These are phyloP conservation scores for Acacia acuminata DNA, from an alignment of 306 rosid species.

Conservation along the genomic window DNA sequence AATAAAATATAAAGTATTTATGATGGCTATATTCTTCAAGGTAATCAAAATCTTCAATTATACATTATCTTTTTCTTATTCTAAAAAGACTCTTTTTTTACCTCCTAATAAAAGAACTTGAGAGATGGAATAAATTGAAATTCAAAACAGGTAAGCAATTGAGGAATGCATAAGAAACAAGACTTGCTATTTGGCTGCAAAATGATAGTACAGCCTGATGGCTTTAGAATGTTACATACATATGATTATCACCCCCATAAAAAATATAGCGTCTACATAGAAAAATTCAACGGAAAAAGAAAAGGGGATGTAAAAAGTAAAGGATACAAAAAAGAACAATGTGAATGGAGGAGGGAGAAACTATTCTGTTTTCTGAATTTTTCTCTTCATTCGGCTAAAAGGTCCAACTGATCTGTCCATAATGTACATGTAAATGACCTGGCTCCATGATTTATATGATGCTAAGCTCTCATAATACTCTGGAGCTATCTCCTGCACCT, in stretches of 20 bases:
- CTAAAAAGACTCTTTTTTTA: neutral
- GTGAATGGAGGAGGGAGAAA: conserved; percentile 19
- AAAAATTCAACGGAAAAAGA: conserved; percentile 16
- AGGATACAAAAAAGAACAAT: conserved; percentile 5
- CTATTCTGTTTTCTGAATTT: conserved; percentile 60
- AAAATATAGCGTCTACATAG: neutral
- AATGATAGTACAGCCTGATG: conserved; percentile 35
- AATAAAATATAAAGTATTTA: conserved; percentile 40
- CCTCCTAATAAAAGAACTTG: neutral
- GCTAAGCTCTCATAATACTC: conserved; percentile 68
- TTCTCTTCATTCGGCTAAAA: conserved; percentile 89
- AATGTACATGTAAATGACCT: conserved; percentile 80
- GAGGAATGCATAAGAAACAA: neutral
- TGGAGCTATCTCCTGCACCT: conserved; percentile 85
- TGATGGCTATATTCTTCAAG: conserved; percentile 16
- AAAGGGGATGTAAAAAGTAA: conserved; percentile 1
- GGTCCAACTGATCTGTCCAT: conserved; percentile 88
- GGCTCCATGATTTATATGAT: conserved; percentile 76
- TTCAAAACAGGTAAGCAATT: neutral
- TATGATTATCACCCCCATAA: neutral
- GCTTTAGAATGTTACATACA: conserved; percentile 34
- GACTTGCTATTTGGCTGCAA: conserved; percentile 29
- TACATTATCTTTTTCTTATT: conserved; percentile 1
- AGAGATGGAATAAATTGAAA: neutral
- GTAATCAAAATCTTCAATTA: neutral